These are phyloP conservation scores for Exsudoporus frostii DNA, from an alignment of 768 basidiomycete genomes.

Conservation along the genomic window DNA sequence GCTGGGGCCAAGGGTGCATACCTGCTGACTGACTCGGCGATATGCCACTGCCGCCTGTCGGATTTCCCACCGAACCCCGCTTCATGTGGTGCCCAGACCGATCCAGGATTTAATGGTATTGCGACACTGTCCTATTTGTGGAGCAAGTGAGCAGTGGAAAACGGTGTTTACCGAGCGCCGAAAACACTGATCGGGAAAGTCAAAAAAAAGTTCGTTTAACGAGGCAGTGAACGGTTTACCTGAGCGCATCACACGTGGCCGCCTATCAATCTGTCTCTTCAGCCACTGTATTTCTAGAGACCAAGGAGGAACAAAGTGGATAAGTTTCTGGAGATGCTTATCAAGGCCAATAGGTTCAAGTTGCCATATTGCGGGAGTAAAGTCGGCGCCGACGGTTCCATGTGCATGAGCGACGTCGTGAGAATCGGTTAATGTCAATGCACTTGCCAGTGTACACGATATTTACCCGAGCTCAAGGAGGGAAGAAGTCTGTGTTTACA, in stretches of 20 bases:
- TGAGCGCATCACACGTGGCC: neutral
- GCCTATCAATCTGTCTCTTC: neutral
- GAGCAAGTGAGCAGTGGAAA: neutral
- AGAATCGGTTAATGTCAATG: neutral
- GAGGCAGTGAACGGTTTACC: neutral
- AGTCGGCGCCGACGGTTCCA: no score
- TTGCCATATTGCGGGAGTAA: no score
- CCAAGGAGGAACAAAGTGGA: neutral
- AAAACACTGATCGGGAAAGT: neutral
- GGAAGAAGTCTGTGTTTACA: no score
- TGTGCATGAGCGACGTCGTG: neutral
- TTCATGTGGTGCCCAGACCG: neutral
- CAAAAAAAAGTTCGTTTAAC: neutral
- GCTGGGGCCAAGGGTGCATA: no score
- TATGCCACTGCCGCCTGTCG: neutral
- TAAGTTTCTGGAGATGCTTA: neutral
- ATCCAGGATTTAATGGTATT: neutral
- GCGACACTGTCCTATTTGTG: no score
- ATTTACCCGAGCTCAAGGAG: neutral
- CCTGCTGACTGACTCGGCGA: neutral
- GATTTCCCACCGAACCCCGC: neutral
- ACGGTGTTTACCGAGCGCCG: conserved; percentile 1
- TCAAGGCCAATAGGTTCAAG: neutral
- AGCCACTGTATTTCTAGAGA: no score
- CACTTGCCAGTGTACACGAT: no score